These are phyloP conservation scores for Eucalyptus grandis DNA, from an alignment of 345 rosid genomes.

Conservation along the genomic window DNA sequence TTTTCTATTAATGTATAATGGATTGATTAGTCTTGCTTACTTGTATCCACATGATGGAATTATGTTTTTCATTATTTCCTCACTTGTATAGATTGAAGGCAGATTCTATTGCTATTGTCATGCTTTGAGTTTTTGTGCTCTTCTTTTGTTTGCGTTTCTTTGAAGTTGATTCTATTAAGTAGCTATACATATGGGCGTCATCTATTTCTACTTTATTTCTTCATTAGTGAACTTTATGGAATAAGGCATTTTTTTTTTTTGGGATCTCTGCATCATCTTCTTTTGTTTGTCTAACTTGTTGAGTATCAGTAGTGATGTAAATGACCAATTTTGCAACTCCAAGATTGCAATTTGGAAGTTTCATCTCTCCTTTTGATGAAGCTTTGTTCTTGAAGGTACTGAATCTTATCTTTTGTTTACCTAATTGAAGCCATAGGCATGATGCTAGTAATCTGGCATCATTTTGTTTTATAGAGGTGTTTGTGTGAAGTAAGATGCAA, in stretches of 20 bases:
- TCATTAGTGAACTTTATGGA: background rate
- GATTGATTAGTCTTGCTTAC: background rate
- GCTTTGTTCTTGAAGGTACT: constrained; percentile 48
- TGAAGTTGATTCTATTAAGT: background rate
- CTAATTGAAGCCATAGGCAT: background rate
- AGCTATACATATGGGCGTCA: background rate
- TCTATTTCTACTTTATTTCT: background rate
- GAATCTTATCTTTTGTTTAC: background rate
- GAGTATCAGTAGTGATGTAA: background rate
- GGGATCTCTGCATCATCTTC: background rate
- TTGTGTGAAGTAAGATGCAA: background rate
- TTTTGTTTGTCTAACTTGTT: background rate
- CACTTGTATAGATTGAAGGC: background rate
- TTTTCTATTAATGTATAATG: background rate
- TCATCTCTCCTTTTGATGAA: constrained; percentile 27
- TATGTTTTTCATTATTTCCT: background rate
- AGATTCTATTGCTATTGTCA: background rate
- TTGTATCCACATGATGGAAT: background rate
- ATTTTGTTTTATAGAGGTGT: background rate
- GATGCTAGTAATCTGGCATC: background rate
- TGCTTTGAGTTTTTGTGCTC: background rate
- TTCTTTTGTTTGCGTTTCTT: background rate
- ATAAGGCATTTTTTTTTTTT: background rate
- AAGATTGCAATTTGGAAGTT: constrained; percentile 26
- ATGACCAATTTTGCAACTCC: constrained; percentile 23